phyloP scores from a whole-genome alignment of 2,329 filamentous ascomycete species.

The Sporothrix globosa region DNA sequence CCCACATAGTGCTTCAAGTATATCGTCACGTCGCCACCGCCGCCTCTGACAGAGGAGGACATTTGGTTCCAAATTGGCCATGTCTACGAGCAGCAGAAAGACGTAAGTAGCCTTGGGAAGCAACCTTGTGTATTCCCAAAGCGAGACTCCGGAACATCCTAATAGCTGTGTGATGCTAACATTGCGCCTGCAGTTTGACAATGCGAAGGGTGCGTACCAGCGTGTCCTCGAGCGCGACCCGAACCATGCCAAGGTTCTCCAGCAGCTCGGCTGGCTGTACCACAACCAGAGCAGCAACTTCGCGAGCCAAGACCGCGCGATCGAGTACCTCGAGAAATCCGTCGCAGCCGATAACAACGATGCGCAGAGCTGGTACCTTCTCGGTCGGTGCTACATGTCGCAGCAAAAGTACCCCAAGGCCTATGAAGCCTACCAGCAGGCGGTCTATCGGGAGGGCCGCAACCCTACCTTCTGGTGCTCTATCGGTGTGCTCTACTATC shows the following conservation, averaged over 20 bases:
- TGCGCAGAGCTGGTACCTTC: slow-evolving; percentile 97
- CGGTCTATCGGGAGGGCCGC: slow-evolving; percentile 94
- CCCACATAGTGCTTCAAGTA: slow-evolving; percentile 86
- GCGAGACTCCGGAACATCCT: no score
- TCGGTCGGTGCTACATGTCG: slow-evolving; percentile 98
- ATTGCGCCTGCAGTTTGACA: slow-evolving; percentile 72
- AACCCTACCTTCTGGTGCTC: slow-evolving; percentile 99
- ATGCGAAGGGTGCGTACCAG: slow-evolving; percentile 87
- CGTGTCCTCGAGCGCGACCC: slow-evolving; percentile 93
- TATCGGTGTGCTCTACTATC: slow-evolving; percentile 97
- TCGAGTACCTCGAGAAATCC: slow-evolving; percentile 96
- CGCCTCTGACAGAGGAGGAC: slow-evolving; percentile 92
- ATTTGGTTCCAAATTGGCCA: slow-evolving; percentile 99
- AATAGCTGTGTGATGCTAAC: slow-evolving; percentile 22
- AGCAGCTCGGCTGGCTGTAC: slow-evolving; percentile 96
- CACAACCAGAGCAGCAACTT: slow-evolving; percentile 94
- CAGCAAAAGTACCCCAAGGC: slow-evolving; percentile 99
- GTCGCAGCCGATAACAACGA: slow-evolving; percentile 88
- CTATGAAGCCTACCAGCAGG: slow-evolving; percentile 97
- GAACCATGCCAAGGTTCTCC: slow-evolving; percentile 95
- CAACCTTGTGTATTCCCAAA: no score
- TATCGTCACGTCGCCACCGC: slow-evolving; percentile 89
- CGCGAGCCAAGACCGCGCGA: slow-evolving; percentile 90
- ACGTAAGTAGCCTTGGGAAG: slow-evolving; percentile 64
- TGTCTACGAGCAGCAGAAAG: slow-evolving; percentile 98